Percentiles rank a stretch among this genome's conserved stretches.
Evolutionary conservation across 139 green algal species (phyloP).

Genomic region (Pleodorina starrii): DNA sequence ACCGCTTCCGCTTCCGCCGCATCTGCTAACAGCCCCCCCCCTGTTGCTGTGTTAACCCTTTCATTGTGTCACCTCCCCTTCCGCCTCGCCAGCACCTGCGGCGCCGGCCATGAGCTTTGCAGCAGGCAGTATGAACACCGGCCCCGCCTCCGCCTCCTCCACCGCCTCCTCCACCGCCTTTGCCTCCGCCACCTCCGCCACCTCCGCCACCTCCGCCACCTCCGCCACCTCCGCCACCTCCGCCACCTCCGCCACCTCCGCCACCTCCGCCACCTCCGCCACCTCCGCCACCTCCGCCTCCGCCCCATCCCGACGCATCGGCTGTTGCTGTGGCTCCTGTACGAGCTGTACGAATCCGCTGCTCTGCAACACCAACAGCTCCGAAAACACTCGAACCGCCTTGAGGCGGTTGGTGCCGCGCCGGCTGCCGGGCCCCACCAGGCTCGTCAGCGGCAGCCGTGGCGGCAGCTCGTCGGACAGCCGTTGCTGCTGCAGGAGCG

Average conservation of each 20-base stretch:
- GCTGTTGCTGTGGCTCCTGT: background rate
- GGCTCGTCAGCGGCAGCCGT: background rate
- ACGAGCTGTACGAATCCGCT: background rate
- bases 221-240: background rate
- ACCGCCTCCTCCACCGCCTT: background rate
- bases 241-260: background rate
- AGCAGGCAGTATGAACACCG: background rate
- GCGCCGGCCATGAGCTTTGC: background rate
- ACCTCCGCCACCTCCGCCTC: background rate
- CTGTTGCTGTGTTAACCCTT: no score
- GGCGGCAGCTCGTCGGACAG: background rate
- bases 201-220: background rate
- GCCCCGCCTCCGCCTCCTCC: background rate
- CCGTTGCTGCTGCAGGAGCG: background rate
- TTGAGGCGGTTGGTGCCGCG: background rate
- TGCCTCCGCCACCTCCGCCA: background rate
- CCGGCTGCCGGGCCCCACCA: background rate
- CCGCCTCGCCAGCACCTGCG: no score
- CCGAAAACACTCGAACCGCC: background rate
- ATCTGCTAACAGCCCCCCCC: no score
- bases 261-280: background rate
- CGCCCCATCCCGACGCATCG: background rate
- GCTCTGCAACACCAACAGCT: conserved; percentile 34
- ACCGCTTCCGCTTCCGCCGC: no score
- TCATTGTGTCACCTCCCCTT: no score